phyloP scores from a whole-genome alignment of 306 rosid species.

The Gastrolobium villosum region DNA sequence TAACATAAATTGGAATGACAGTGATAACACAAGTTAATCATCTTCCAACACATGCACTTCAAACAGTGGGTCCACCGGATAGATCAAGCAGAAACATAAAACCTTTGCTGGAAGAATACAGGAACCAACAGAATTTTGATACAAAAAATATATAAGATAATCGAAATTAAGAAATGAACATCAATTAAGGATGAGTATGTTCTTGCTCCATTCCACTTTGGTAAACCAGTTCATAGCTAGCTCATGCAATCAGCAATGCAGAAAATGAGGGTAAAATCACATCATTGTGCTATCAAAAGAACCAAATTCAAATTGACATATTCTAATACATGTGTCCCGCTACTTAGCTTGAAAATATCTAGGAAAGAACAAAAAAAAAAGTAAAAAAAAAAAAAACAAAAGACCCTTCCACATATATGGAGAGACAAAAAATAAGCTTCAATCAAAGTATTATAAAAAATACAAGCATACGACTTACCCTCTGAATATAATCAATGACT shows the following conservation, averaged over 20 bases:
- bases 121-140: slow-evolving; percentile 7
- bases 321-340: slow-evolving; percentile 18
- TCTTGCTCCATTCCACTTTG: slow-evolving; percentile 13
- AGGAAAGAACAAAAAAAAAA: neutral
- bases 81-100: slow-evolving; percentile 10
- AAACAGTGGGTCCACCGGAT: neutral
- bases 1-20: neutral
- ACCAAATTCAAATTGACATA: slow-evolving; percentile 24
- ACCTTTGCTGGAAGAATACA: slow-evolving; percentile 13
- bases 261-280: neutral
- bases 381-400: neutral
- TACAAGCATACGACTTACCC: slow-evolving; percentile 56
- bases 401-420: slow-evolving; percentile 24
- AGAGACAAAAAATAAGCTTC: slow-evolving; percentile 35
- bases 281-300: slow-evolving; percentile 8
- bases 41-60: slow-evolving; percentile 2
- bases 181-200: slow-evolving; percentile 3
- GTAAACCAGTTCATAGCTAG: slow-evolving; percentile 20
- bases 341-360: slow-evolving; percentile 28
- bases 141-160: neutral
- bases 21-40: slow-evolving; percentile 19
- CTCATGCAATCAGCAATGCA: slow-evolving; percentile 17
- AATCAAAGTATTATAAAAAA: slow-evolving; percentile 36
- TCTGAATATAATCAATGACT: slow-evolving; percentile 79
- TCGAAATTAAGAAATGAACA: slow-evolving; percentile 14